Evolutionary conservation across 148 eudicot species (phyloP), one percentile per base, ranked within the genome.

Genomic region (Fagopyrum tataricum): DNA sequence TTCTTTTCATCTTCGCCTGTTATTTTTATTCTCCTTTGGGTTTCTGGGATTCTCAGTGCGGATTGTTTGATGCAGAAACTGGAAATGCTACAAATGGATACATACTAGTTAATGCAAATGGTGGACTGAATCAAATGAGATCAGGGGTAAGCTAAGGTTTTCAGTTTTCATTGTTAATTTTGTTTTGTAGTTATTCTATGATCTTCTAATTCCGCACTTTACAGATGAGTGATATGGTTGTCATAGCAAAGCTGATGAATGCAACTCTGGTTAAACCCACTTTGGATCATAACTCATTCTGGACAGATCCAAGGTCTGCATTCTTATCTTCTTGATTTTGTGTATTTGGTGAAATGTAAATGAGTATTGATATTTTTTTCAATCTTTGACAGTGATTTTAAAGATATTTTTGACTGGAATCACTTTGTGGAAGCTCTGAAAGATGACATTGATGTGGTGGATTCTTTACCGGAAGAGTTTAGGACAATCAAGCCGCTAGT

Each of bases 211-310:
- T 31, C 37, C 2, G 37, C 1, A 9, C 11, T 21, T 2, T 24
- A 11, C 82, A 90, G 96, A 90, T 90, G 49, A 82, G 92, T 68
- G 96, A 90, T 52, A 90, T 90, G 92, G 88, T 88, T 72, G 96
- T 88, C 4, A 56, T 87, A 46, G 92, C 89, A 18, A 84, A 84
- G 46, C 78, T 90, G 1, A 86, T 88, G 90, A 88, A 90, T 75
- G 96, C 96, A 21, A 84, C 90, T 31, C 73, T 90, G 37, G 92
- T 90, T 61, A 87, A 80, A 37, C 96, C 92, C 69, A 77, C 82
- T 39, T 79, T 90, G 8, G 96, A 90, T 73, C 91, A 87, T 53
- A 74, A 82, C n/a, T 88, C 92, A 6, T 90, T 86, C 51, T 90
- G 93, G 96, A 84, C 87, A 7, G 96, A 90, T 84, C 84, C 86